Percentiles rank a stretch among this genome's conserved stretches.
phyloP scores from a whole-genome alignment of 495 filamentous ascomycete genomes.

The Glarea lozoyensis region DNA sequence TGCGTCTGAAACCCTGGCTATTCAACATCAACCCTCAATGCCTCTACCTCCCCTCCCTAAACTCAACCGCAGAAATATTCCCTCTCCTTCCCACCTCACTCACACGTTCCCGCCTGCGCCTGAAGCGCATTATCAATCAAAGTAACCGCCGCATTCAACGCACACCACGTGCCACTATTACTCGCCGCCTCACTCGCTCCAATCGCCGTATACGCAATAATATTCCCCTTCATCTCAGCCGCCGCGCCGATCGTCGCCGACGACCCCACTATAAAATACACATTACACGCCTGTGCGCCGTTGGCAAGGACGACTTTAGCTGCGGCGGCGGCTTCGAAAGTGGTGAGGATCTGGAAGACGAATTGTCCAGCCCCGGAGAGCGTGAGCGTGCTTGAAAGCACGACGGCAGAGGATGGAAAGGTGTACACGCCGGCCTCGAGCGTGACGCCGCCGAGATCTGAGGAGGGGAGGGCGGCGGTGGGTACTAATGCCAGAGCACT shows the following conservation, averaged over 20 bases:
- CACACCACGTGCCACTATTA: conserved; percentile 8
- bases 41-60: no score
- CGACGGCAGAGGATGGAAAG: conserved; percentile 2
- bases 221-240: conserved; percentile 5
- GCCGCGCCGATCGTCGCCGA: conserved; percentile 8
- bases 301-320: conserved; percentile 5
- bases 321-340: neutral
- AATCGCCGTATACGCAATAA: conserved; percentile 11
- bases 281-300: conserved; percentile 15
- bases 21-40: no score
- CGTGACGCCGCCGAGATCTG: conserved; percentile 6
- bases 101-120: no score
- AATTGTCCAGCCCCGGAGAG: conserved; percentile 9
- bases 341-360: conserved; percentile 13
- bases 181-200: neutral
- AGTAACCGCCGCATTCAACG: conserved; percentile 6
- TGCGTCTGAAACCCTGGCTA: no score
- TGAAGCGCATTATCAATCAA: conserved; percentile 9
- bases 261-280: conserved; percentile 12
- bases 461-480: conserved; percentile 2
- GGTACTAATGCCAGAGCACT: neutral
- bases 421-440: conserved; percentile 11
- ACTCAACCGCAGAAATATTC: no score
- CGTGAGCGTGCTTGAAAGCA: conserved; percentile 4
- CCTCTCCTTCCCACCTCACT: no score